These are phyloP conservation scores for Plantago elongata DNA, from an alignment of 257 asterid species.

Conservation along the genomic window DNA sequence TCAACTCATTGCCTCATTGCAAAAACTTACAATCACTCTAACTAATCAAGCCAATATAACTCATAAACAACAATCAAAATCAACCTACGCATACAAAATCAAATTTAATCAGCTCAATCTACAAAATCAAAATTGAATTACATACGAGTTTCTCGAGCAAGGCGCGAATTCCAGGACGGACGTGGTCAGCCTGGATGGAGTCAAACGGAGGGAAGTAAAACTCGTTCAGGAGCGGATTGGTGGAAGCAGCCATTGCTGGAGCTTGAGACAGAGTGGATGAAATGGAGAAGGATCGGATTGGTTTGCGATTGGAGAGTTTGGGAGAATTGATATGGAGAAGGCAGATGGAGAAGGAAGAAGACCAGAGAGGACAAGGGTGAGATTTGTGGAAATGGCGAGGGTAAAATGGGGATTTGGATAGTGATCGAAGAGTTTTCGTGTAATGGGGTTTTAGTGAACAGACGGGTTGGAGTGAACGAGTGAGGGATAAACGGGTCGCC, in stretches of 20 bases:
- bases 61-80: too few relatives aligned
- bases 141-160: slow-evolving; percentile 68
- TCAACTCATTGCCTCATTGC: background rate
- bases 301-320: slow-evolving; percentile 9
- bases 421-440: slow-evolving; percentile 15
- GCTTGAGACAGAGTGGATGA: slow-evolving; percentile 34
- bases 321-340: slow-evolving; percentile 37
- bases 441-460: slow-evolving; percentile 34
- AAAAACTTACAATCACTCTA: background rate
- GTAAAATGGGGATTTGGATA: slow-evolving; percentile 23
- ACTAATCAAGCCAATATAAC: too few relatives aligned
- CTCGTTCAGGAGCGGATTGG: slow-evolving; percentile 67
- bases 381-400: slow-evolving; percentile 40
- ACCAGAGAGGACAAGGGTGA: slow-evolving; percentile 68
- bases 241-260: slow-evolving; percentile 23
- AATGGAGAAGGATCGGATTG: slow-evolving; percentile 28
- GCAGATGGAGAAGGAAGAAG: slow-evolving; percentile 65
- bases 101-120: too few relatives aligned
- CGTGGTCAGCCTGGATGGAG: slow-evolving; percentile 67
- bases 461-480: slow-evolving; percentile 49
- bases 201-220: slow-evolving; percentile 91
- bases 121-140: background rate
- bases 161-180: slow-evolving; percentile 84
- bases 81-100: too few relatives aligned
- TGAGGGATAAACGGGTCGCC: slow-evolving; percentile 40